Conservation (phyloP, 495 filamentous ascomycete genomes). For the Cryomyces minteri region DNA sequence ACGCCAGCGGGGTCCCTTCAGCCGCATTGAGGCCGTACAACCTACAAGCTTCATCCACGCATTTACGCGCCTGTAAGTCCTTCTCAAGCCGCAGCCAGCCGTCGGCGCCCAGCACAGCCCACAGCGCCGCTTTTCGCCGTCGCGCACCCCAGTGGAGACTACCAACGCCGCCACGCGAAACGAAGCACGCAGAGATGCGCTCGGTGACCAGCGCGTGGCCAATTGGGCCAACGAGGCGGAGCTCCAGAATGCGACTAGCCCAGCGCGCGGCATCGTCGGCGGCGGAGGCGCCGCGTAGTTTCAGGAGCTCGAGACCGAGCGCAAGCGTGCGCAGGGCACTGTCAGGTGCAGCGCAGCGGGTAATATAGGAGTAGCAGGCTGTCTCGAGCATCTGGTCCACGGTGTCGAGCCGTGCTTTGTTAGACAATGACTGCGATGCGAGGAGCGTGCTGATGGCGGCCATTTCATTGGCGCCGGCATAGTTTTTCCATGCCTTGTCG, state of each 20-base stretch:
- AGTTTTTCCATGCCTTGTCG: slow-evolving; percentile 92
- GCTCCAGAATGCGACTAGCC: slow-evolving; percentile 64
- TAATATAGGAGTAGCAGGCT: slow-evolving; percentile 80
- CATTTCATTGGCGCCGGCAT: slow-evolving; percentile 89
- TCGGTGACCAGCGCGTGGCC: slow-evolving; percentile 69
- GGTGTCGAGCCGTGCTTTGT: slow-evolving; percentile 56
- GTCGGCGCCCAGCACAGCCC: slow-evolving; percentile 69
- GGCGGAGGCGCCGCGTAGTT: slow-evolving; percentile 54
- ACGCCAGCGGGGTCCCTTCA: slow-evolving; percentile 27
- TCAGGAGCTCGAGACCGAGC: slow-evolving; percentile 63
- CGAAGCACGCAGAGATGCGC: slow-evolving; percentile 68
- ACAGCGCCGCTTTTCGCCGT: slow-evolving; percentile 70
- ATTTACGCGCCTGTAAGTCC: slow-evolving; percentile 46
- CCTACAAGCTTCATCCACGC: slow-evolving; percentile 48
- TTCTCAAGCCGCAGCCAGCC: slow-evolving; percentile 61
- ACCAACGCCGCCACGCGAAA: slow-evolving; percentile 44
- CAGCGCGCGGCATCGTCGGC: slow-evolving; percentile 78
- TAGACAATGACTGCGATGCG: slow-evolving; percentile 45
- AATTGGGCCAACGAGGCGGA: slow-evolving; percentile 49
- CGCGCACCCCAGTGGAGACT: slow-evolving; percentile 48
- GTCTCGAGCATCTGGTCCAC: slow-evolving; percentile 75
- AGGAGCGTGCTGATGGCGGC: slow-evolving; percentile 65
- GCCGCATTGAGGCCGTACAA: slow-evolving; percentile 46
- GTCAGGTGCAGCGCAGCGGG: slow-evolving; percentile 55
- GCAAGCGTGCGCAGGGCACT: slow-evolving; percentile 60